Evolutionary conservation across 345 rosid species (phyloP), one percentile per base, ranked within the genome.

Genomic region (Brassica juncea): DNA sequence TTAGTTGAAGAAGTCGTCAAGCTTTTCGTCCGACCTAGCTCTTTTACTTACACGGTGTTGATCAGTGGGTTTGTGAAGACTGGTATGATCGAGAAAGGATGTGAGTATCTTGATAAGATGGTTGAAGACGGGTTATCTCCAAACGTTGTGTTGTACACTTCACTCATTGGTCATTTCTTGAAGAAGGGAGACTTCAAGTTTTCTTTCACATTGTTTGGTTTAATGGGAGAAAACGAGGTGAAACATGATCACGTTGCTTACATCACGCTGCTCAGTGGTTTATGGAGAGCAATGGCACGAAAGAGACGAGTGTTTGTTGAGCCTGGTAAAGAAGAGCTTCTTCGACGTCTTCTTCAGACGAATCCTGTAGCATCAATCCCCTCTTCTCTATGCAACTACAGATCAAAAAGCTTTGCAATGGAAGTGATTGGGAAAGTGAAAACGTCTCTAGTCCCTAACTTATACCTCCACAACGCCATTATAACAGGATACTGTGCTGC

Each of bases 41-140:
- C 86, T 49, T 71, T 81, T 82, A 77, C 87, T 19, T 89, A 92
- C 77, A 88, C 91, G 35, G 86, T 87, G 4, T 76, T 92, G 70
- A 82, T 89, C 80, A 84, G 89, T 23, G 93, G 89, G 66, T 77
- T 88, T 30, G 86, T 92, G 81, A 87, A 88, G 84, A 81, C 80
- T 77, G 84, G 87, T 39, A 82, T 84, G 97, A 77, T 70, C 3
- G 87, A 80, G 70, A 73, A 82, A 86, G 93, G 86, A n/a, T 87
- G 91, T 77, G 16, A 71, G 65, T 92, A 88, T 80, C 92, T 92
- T 32, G 81, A 84, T 64, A 87, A 80, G 76, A 88, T 92, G 93
- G 78, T 85, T 60, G 78, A 57, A 77, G 93, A 89, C 75, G 95
- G 94, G 10, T 70, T 86, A 65, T 71, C 82, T 69, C 91, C 89